Evolutionary conservation across 139 green algal species (phyloP).

Genomic region (Spirogloea muscicola): DNA sequence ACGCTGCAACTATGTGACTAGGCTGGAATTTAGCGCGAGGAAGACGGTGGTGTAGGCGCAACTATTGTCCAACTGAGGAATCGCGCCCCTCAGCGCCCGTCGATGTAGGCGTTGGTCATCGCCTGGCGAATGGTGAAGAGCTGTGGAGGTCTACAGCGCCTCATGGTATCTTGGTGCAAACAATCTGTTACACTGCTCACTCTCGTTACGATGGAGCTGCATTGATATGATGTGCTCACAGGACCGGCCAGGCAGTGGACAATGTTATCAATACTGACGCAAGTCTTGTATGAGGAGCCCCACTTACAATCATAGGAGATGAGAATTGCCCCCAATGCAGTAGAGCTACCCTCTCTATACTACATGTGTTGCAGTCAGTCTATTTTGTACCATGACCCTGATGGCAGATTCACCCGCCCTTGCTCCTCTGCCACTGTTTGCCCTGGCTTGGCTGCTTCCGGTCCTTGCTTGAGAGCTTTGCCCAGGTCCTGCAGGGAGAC

Average conservation of each 20-base stretch:
- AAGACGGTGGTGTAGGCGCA: too few species aligned
- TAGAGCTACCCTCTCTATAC: neutral
- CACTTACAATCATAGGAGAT: neutral
- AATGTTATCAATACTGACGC: too few species aligned
- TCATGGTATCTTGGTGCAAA: too few species aligned
- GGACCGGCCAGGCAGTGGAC: too few species aligned
- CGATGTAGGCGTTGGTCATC: too few species aligned
- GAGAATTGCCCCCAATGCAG: neutral
- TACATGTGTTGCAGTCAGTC: neutral
- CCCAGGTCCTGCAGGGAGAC: constrained; percentile 41
- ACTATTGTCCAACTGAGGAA: too few species aligned
- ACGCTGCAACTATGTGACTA: too few species aligned
- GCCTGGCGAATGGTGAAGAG: too few species aligned
- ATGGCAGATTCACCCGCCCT: neutral
- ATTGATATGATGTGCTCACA: too few species aligned
- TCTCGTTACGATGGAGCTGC: neutral
- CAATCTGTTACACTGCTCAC: constrained; percentile 1
- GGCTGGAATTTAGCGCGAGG: too few species aligned
- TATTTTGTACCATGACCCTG: constrained; percentile 18
- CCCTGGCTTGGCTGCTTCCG: neutral
- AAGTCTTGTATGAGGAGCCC: neutral
- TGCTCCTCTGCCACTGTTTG: neutral
- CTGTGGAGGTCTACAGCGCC: too few species aligned
- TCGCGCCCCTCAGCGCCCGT: too few species aligned
- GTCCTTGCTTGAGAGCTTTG: constrained; percentile 1